Percentiles rank a stretch among this genome's conserved stretches.
Evolutionary conservation across 1,139 yeast genomes (phyloP).

Genomic region (Keqinozyma sinolaborantium): DNA sequence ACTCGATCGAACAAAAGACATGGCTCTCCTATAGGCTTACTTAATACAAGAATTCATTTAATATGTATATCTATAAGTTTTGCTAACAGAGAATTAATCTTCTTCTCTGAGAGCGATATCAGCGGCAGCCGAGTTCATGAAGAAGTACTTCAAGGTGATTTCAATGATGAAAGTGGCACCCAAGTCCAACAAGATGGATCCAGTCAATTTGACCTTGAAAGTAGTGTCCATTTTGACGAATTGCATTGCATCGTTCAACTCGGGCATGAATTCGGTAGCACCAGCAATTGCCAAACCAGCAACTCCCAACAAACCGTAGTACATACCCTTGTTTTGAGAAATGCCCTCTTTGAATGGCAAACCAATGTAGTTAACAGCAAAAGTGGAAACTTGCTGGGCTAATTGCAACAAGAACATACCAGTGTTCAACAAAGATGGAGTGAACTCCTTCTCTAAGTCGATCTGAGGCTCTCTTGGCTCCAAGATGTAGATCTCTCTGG

Average conservation of each 20-base stretch:
- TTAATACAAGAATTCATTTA: constrained; percentile 1
- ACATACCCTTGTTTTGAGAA: constrained; percentile 92
- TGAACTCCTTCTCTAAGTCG: constrained; percentile 85
- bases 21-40: neutral
- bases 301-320: constrained; percentile 90
- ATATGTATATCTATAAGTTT: neutral
- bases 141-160: constrained; percentile 70
- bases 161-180: constrained; percentile 80
- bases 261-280: constrained; percentile 93
- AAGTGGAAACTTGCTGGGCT: constrained; percentile 96
- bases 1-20: constrained; percentile 20
- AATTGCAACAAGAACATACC: constrained; percentile 93
- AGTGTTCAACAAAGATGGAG: constrained; percentile 89
- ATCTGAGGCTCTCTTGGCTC: constrained; percentile 91
- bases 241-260: constrained; percentile 84
- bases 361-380: constrained; percentile 97
- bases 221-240: constrained; percentile 78
- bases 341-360: constrained; percentile 94
- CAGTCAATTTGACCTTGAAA: constrained; percentile 79
- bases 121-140: constrained; percentile 88
- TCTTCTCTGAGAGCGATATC: constrained; percentile 70
- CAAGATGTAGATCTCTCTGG: constrained; percentile 74
- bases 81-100: constrained; percentile 7
- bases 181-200: constrained; percentile 72
- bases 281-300: constrained; percentile 87